A percentile compares a stretch with the other conserved stretches of the same genome.
These are phyloP conservation scores for Bondarzewia mesenterica DNA, from an alignment of 1,284 basidiomycete species.

Conservation along the genomic window DNA sequence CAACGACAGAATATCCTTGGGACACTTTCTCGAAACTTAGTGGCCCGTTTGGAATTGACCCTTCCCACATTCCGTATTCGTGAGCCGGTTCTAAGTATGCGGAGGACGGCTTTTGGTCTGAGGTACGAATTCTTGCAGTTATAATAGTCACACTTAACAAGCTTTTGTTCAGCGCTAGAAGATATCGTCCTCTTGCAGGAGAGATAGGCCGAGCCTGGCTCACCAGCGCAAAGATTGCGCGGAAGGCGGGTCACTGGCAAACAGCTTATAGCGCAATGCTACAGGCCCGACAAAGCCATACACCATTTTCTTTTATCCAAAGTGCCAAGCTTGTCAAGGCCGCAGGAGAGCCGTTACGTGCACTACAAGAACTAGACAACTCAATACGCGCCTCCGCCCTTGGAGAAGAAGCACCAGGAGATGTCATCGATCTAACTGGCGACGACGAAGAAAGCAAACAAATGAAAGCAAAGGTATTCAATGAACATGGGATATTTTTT, in stretches of 20 bases:
- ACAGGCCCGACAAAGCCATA: slow-evolving; percentile 76
- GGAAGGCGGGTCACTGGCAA: slow-evolving; percentile 93
- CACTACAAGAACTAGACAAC: slow-evolving; percentile 85
- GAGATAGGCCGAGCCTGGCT: slow-evolving; percentile 88
- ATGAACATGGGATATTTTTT: background rate
- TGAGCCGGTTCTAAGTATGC: slow-evolving; percentile 87
- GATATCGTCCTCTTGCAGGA: slow-evolving; percentile 25
- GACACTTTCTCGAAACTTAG: slow-evolving; percentile 39
- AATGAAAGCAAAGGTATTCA: slow-evolving; percentile 65
- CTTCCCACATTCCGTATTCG: slow-evolving; percentile 89
- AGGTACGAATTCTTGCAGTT: slow-evolving; percentile 46
- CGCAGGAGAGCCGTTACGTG: slow-evolving; percentile 78
- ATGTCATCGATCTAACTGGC: slow-evolving; percentile 49
- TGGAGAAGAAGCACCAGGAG: slow-evolving; percentile 27
- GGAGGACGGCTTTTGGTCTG: slow-evolving; percentile 78
- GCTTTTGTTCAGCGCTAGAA: slow-evolving; percentile 7
- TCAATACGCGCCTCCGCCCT: slow-evolving; percentile 46
- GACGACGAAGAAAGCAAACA: slow-evolving; percentile 41
- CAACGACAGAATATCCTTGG: slow-evolving; percentile 27
- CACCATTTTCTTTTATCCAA: slow-evolving; percentile 84
- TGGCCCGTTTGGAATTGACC: slow-evolving; percentile 67
- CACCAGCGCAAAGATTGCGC: slow-evolving; percentile 87
- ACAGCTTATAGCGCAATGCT: slow-evolving; percentile 96
- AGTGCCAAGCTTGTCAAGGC: slow-evolving; percentile 83
- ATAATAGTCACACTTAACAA: no score